Percentiles rank a stretch among this genome's conserved stretches.
Conservation (phyloP, 2,329 filamentous ascomycete species). For the Ceratocystis alfenasii region DNA sequence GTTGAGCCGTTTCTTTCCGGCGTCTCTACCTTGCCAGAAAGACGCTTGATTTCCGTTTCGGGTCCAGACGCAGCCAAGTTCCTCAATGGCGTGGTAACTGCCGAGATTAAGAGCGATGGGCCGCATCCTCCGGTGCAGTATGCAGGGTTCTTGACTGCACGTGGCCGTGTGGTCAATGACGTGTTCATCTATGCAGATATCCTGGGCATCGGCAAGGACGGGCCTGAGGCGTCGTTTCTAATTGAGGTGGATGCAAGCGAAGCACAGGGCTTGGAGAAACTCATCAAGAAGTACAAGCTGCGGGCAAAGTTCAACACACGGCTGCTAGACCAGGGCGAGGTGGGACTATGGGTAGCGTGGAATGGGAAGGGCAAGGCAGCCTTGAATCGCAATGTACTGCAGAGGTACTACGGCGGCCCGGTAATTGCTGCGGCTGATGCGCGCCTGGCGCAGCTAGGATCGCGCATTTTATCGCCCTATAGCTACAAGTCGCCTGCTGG, state of each 20-base stretch:
- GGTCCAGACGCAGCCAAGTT: constrained; percentile 73
- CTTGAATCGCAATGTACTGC: neutral
- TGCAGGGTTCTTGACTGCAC: constrained; percentile 73
- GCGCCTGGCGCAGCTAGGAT: constrained; percentile 45
- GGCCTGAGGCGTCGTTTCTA: constrained; percentile 38
- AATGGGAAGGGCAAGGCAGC: constrained; percentile 34
- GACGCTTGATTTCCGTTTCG: constrained; percentile 65
- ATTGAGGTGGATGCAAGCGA: constrained; percentile 71
- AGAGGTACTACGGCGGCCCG: neutral
- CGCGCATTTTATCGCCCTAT: constrained; percentile 34
- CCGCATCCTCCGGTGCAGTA: constrained; percentile 50
- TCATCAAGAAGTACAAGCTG: constrained; percentile 77
- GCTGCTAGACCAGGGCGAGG: constrained; percentile 52
- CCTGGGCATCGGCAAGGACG: constrained; percentile 22
- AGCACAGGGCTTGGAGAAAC: constrained; percentile 49
- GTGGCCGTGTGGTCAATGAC: constrained; percentile 75
- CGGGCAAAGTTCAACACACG: constrained; percentile 64
- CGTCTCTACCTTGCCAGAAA: constrained; percentile 52
- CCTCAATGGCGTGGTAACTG: constrained; percentile 77
- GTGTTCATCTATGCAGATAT: constrained; percentile 66
- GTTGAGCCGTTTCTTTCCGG: constrained; percentile 34
- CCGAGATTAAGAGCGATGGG: constrained; percentile 41
- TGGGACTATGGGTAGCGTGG: constrained; percentile 65
- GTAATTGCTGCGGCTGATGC: constrained; percentile 38
- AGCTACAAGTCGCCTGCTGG: constrained; percentile 27